Base-by-base conservation (phyloP, 2,329 filamentous ascomycete genomes). In the Coniochaeta hoffmannii region DNA sequence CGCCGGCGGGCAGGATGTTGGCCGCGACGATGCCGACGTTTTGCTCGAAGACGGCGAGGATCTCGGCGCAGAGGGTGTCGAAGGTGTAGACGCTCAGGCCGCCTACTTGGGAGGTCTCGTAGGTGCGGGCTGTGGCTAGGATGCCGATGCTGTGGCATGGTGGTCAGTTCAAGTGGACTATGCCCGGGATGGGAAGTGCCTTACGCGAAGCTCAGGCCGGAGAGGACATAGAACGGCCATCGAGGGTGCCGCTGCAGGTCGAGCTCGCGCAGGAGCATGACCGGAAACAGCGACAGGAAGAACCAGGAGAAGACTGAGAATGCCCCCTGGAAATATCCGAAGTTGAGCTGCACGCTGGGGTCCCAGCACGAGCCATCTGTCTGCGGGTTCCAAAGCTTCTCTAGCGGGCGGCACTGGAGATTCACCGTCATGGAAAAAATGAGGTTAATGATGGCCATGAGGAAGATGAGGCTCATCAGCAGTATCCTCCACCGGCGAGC, bases 11-110 rank as follows among this genome's bases (percentile, higher is more conserved):
- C 1, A 73, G 61, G 12, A 72, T 60, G 58, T 73, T 73, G 35
- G 71, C 66, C 9, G 69, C 64, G 10, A 70, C 57, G 26, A 73
- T 68, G 55, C 66, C 65, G n/a, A 71, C 50, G 60, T 72, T 74
- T 55, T 71, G 67, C 53, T 71, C 67, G 11, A 72, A 62, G 6
- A 69, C 63, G 14, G 66, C 64, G 32, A 73, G 61, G 30, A 71
- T 62, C 8, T 64, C 69, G 14, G 64, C 63, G 55, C 63, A 60
- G 50, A 71, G 68, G 7, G 65, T 61, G 50, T 66, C 62, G 41
- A 63, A 65, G 7, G 61, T 69, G 57, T 67, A 69, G 3, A 63
- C 56, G 10, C 64, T 61, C 15, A 63, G 54, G 14, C 62, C 61
- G 2, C 57, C 62, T 26, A 65, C 64, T 19, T 68, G 59, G 0